Conservation (phyloP, 768 basidiomycete species). For the Pleurotus giganteus region DNA sequence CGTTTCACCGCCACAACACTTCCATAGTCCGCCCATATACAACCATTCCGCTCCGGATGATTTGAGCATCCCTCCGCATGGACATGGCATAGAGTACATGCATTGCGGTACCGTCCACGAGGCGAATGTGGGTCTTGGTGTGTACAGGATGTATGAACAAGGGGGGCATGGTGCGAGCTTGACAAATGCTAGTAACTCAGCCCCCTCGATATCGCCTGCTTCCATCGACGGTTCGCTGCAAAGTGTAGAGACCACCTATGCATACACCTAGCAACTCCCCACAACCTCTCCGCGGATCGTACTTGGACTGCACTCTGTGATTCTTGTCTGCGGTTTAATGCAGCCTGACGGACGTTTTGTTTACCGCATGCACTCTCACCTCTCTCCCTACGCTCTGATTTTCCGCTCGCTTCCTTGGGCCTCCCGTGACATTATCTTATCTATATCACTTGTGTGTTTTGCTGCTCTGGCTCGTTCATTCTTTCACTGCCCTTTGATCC, state of each 20-base stretch:
- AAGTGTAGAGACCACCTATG: background rate
- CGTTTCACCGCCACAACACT: constrained; percentile 3
- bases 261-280: background rate
- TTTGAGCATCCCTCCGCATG: background rate
- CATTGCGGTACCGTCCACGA: background rate
- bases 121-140: background rate
- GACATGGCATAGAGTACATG: background rate
- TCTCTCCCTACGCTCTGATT: no score
- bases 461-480: no score
- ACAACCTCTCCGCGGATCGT: no score
- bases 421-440: no score
- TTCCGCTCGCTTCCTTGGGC: no score
- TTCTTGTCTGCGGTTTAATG: no score
- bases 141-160: constrained; percentile 3
- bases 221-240: background rate
- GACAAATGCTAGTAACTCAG: no score
- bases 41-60: background rate
- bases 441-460: no score
- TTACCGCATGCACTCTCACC: no score
- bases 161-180: background rate
- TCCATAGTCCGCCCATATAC: constrained; percentile 1
- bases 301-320: no score
- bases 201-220: background rate
- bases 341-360: no score
- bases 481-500: no score